phyloP scores from a whole-genome alignment of 225 moss, liverwort and hornwort species.

The Takakia lepidozioides region DNA sequence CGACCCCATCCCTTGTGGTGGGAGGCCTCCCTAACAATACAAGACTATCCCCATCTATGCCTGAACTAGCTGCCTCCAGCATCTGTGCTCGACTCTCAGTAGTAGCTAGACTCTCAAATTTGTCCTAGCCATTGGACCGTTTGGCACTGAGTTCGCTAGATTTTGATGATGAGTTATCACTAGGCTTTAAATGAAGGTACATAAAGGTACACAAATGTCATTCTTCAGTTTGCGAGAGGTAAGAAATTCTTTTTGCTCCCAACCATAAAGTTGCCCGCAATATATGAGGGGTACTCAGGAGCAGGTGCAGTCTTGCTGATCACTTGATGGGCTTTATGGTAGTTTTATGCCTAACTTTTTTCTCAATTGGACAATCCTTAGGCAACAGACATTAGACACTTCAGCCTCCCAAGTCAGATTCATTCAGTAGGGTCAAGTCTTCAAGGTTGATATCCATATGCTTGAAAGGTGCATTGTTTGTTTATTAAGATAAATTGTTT shows the following conservation, averaged over 20 bases:
- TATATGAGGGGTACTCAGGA: slow-evolving; percentile 86
- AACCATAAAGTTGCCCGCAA: slow-evolving; percentile 87
- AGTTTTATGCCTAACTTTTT: too few species aligned
- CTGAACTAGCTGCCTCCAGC: too few species aligned
- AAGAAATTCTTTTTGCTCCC: slow-evolving; percentile 87
- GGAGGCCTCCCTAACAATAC: slow-evolving; percentile 11
- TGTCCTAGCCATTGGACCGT: slow-evolving; percentile 21
- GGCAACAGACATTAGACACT: too few species aligned
- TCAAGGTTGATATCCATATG: too few species aligned
- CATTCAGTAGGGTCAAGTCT: too few species aligned
- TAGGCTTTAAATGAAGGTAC: slow-evolving; percentile 72
- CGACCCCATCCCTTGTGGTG: slow-evolving; percentile 6
- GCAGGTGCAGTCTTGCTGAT: slow-evolving; percentile 96
- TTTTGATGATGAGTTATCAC: slow-evolving; percentile 67
- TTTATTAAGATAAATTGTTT: too few species aligned
- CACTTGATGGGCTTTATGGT: too few species aligned
- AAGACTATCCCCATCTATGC: slow-evolving; percentile 13
- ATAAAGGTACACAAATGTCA: slow-evolving; percentile 96
- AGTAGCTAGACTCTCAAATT: background rate
- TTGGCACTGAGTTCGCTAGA: slow-evolving; percentile 20
- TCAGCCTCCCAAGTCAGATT: too few species aligned
- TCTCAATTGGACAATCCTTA: too few species aligned
- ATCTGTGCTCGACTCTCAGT: slow-evolving; percentile 4
- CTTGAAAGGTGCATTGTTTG: too few species aligned
- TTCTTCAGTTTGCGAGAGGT: slow-evolving; percentile 78